Evolutionary conservation across 2,329 filamentous ascomycete genomes (phyloP), one percentile per base, ranked within the genome.

Genomic region (Aureobasidium sp.): DNA sequence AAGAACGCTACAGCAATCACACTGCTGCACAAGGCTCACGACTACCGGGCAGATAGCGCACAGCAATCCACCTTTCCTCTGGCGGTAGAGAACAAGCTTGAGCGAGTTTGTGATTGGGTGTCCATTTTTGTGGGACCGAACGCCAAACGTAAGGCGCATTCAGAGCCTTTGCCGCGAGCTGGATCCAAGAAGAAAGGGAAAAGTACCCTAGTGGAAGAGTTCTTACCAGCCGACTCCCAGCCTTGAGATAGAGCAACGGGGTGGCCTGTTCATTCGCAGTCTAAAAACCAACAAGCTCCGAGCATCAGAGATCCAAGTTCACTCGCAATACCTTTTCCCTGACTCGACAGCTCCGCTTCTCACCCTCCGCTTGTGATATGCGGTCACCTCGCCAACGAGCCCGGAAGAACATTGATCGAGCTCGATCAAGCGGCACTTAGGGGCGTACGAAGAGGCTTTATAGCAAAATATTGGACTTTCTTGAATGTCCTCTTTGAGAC

Each of bases 1-100:
- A 86, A 83, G 67, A 81, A 91, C 27, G 70, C 71, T 51, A 79
- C 91, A 4, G 84, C 82, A 64, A 77, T 93, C 15, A 56, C 62
- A 3, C 52, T 64, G 2, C 41, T 71, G n/a, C 61, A 57, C 6
- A 49, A n/a, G 44, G 59, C 14, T 48, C 37, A 53, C 14, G 31
- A n/a, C 5, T 22, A 42, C 3, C 55, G 9, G 5, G 44, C 44
- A 48, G 52, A 61, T 20, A 37, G 25, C 25, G 53, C 25, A 34
- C 55, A 59, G 5, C 25, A 58, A 3, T 27, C 55, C 6, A 37
- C 8, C 5, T 42, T 53, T 14, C 31, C 55, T n/a, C 14, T 34
- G 31, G 42, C 56, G 15, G 29, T 63, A 14, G 51, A 49, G 27
- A 37, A 44, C 27, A 65, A 65, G 31, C 57, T 62, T 5, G 58